phyloP scores from a whole-genome alignment of 805 yeast species.

The Kluyveromyces wickerhamii region DNA sequence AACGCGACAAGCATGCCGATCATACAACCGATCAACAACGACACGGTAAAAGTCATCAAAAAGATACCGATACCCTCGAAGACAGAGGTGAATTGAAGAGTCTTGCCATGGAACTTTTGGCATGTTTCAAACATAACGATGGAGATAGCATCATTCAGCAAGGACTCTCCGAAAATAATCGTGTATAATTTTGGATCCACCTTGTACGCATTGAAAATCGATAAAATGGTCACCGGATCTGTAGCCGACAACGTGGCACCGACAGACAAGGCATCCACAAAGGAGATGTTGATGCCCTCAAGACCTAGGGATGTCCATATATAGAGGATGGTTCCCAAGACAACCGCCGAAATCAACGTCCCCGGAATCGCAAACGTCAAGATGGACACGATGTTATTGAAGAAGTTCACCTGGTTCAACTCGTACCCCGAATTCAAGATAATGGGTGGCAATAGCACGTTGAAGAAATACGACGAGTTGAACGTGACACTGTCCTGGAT shows the following conservation, averaged over 20 bases:
- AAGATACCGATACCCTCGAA: slow-evolving; percentile 93
- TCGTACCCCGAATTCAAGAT: slow-evolving; percentile 95
- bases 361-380: slow-evolving; percentile 95
- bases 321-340: slow-evolving; percentile 78
- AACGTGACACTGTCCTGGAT: slow-evolving; percentile 96
- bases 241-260: slow-evolving; percentile 98
- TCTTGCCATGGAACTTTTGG: slow-evolving; percentile 87
- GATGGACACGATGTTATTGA: slow-evolving; percentile 84
- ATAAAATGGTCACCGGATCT: slow-evolving; percentile 94
- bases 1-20: slow-evolving; percentile 87
- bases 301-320: slow-evolving; percentile 89
- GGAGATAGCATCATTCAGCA: slow-evolving; percentile 94
- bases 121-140: slow-evolving; percentile 99
- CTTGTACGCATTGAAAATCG: slow-evolving; percentile 94
- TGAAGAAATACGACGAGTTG: slow-evolving; percentile 90
- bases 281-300: slow-evolving; percentile 80
- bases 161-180: slow-evolving; percentile 92
- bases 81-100: slow-evolving; percentile 62
- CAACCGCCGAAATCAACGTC: slow-evolving; percentile 85
- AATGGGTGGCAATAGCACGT: slow-evolving; percentile 89
- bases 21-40: slow-evolving; percentile 80
- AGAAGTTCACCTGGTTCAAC: slow-evolving; percentile 90
- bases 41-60: slow-evolving; percentile 85
- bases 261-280: slow-evolving; percentile 94
- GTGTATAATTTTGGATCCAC: slow-evolving; percentile 97